These are phyloP conservation scores for Penicillium odoratum DNA, from an alignment of 495 filamentous ascomycete species.

Conservation along the genomic window DNA sequence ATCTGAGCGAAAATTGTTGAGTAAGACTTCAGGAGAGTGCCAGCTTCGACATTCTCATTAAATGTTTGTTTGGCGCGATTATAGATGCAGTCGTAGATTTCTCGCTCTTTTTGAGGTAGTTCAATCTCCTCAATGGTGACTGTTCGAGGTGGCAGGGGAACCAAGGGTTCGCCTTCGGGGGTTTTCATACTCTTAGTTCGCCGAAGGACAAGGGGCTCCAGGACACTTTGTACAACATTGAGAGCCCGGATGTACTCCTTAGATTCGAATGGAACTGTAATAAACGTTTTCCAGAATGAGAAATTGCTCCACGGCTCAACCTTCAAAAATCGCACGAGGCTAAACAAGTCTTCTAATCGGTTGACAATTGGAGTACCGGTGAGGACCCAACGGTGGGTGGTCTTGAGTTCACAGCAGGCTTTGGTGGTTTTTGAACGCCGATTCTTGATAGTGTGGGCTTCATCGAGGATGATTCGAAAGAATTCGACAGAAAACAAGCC, in stretches of 20 bases:
- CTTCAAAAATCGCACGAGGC: constrained; percentile 82
- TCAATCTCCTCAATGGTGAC: constrained; percentile 84
- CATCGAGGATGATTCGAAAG: constrained; percentile 92
- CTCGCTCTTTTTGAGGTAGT: constrained; percentile 56
- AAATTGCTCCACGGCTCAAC: constrained; percentile 99
- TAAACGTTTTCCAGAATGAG: constrained; percentile 98
- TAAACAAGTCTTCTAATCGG: constrained; percentile 94
- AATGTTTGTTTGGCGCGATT: constrained; percentile 77
- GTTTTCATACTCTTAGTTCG: constrained; percentile 98
- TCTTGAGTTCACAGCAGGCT: constrained; percentile 86
- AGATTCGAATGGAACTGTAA: constrained; percentile 93
- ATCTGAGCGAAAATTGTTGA: constrained; percentile 98
- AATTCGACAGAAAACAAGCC: constrained; percentile 91
- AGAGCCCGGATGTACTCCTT: constrained; percentile 91
- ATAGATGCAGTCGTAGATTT: constrained; percentile 13
- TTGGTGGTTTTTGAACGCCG: constrained; percentile 83
- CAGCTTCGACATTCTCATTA: constrained; percentile 80
- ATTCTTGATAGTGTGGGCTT: constrained; percentile 94
- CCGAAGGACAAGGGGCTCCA: constrained; percentile 92
- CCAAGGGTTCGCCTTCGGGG: constrained; percentile 80
- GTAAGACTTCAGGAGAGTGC: constrained; percentile 89
- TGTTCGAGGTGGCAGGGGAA: constrained; percentile 77
- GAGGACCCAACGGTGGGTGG: constrained; percentile 86
- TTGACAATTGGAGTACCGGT: constrained; percentile 98
- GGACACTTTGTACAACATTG: constrained; percentile 94